Conservation (phyloP, 2,329 filamentous ascomycete species). For the Sporothrix pallida region DNA sequence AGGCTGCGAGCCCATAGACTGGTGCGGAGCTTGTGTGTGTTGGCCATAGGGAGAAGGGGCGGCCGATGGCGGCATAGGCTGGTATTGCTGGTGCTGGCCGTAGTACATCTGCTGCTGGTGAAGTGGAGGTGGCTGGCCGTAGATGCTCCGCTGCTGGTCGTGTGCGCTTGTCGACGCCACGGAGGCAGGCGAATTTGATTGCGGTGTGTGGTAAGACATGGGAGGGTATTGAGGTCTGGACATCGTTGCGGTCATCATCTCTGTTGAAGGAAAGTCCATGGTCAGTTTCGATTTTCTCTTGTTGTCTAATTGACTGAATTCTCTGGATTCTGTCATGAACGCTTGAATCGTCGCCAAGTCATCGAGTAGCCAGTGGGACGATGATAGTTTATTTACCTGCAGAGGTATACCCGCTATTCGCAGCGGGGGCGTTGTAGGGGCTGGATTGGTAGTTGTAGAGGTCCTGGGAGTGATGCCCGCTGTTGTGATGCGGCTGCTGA, state of each 20-base stretch:
- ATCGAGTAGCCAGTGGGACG: too few relatives aligned
- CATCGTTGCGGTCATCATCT: constrained; percentile 73
- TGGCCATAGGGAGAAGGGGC: constrained; percentile 66
- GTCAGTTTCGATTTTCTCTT: neutral
- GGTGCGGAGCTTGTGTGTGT: constrained; percentile 60
- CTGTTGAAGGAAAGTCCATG: constrained; percentile 48
- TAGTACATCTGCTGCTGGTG: constrained; percentile 84
- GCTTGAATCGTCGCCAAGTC: too few relatives aligned
- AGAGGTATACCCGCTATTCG: constrained; percentile 82
- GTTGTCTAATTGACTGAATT: neutral
- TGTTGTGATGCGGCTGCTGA: constrained; percentile 65
- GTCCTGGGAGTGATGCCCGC: constrained; percentile 69
- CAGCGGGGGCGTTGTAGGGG: constrained; percentile 81
- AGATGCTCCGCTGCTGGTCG: constrained; percentile 87
- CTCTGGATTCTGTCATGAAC: too few relatives aligned
- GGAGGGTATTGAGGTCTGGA: constrained; percentile 83
- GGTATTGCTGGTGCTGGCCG: constrained; percentile 64
- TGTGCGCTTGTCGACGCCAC: constrained; percentile 88
- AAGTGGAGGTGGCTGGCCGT: constrained; percentile 80
- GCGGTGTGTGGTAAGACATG: constrained; percentile 89
- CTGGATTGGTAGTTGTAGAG: constrained; percentile 80
- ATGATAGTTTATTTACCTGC: constrained; percentile 64
- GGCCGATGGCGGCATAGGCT: constrained; percentile 69
- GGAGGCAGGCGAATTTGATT: constrained; percentile 92
- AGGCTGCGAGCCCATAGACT: constrained; percentile 67